Percentiles rank a stretch among this genome's conserved stretches.
Conservation (phyloP, 441 rosid species). For the Adansonia gregorii region DNA sequence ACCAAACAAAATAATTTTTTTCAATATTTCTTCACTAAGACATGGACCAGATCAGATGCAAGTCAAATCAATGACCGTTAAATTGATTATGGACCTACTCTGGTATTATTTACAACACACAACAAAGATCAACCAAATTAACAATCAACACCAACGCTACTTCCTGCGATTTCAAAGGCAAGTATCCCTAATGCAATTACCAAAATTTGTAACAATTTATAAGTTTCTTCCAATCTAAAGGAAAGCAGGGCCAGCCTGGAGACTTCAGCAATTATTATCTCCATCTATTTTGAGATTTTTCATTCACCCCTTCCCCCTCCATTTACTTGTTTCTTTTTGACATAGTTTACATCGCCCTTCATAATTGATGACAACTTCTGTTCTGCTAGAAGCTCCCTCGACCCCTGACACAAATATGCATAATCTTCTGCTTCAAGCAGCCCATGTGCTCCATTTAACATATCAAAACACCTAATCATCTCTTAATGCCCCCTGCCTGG, state of each 20-base stretch:
- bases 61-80: too few relatives aligned
- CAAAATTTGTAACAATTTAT: background rate
- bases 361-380: slow-evolving; percentile 4
- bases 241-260: background rate
- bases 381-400: slow-evolving; percentile 7
- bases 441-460: background rate
- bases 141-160: background rate
- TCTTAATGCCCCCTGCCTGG: background rate
- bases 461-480: background rate
- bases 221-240: background rate
- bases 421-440: background rate
- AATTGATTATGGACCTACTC: background rate
- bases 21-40: background rate
- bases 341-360: slow-evolving; percentile 5
- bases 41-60: background rate
- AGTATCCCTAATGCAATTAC: background rate
- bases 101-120: background rate
- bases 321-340: background rate
- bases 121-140: background rate
- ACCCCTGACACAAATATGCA: background rate
- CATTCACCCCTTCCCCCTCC: background rate
- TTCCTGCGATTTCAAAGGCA: background rate
- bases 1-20: too few relatives aligned
- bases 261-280: background rate
- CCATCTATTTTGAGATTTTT: background rate